Percentiles rank a stretch among this genome's conserved stretches.
These are phyloP conservation scores for Arabidopsis arenosa DNA, from an alignment of 345 rosid species.

Conservation along the genomic window DNA sequence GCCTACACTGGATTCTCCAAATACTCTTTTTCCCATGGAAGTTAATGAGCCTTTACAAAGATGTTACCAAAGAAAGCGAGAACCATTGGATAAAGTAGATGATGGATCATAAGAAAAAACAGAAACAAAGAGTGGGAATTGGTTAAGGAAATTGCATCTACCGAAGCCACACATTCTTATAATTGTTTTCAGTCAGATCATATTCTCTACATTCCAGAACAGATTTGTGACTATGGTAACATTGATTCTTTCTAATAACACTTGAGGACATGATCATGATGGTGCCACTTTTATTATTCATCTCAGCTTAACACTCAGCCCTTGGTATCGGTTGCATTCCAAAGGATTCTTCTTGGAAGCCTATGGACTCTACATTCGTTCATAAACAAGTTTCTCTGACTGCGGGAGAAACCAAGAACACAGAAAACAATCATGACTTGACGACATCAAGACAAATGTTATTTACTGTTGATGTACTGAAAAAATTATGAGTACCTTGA, in stretches of 20 bases:
- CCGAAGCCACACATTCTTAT: too few relatives aligned
- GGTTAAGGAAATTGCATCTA: background rate
- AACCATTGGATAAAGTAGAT: background rate
- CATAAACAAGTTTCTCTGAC: conserved; percentile 85
- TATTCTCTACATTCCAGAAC: conserved; percentile 10
- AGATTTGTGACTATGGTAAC: background rate
- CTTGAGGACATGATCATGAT: conserved; percentile 6
- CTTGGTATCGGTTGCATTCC: background rate
- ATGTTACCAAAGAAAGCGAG: conserved; percentile 4
- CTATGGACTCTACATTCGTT: conserved; percentile 55
- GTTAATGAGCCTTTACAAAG: background rate
- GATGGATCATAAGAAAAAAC: background rate
- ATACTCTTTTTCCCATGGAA: background rate
- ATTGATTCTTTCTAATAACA: conserved; percentile 1
- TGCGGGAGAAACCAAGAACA: conserved; percentile 43
- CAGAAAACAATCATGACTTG: background rate
- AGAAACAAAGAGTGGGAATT: background rate
- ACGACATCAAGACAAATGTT: conserved; percentile 8
- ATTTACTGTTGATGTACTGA: background rate
- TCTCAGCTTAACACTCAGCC: conserved; percentile 6
- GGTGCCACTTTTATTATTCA: background rate
- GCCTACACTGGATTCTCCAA: background rate
- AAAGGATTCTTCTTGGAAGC: background rate
- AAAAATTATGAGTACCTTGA: conserved; percentile 55
- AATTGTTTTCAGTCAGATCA: too few relatives aligned